phyloP scores from a whole-genome alignment of 140 eudicot species.

The Senecio squalidus region DNA sequence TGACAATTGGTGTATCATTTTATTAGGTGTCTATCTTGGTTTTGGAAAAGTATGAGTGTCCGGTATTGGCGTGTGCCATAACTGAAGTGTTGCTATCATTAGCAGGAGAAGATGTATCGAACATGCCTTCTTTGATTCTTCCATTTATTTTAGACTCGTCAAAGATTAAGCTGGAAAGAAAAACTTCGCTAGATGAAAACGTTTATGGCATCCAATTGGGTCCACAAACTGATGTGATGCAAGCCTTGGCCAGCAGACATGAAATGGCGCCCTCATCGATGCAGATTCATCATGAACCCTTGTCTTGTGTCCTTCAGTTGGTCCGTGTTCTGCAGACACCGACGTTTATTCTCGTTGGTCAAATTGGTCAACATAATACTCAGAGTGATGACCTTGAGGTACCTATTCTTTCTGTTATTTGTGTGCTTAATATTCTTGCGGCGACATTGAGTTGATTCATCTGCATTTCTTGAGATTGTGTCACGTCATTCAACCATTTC shows the following conservation, averaged over 20 bases:
- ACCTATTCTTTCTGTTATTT: not conserved
- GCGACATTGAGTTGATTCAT: too few relatives aligned
- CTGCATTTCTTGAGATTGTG: too few relatives aligned
- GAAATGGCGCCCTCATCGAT: conserved; percentile 45
- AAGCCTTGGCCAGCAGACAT: conserved; percentile 37
- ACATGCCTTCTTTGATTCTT: conserved; percentile 47
- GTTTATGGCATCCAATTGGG: conserved; percentile 61
- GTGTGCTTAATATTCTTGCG: not conserved
- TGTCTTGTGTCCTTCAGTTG: conserved; percentile 60
- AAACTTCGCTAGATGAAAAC: conserved; percentile 12
- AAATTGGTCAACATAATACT: conserved; percentile 27
- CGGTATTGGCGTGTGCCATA: conserved; percentile 73
- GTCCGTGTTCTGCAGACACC: conserved; percentile 48
- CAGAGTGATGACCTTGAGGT: conserved; percentile 59
- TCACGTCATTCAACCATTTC: too few relatives aligned
- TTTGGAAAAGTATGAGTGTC: conserved; percentile 54
- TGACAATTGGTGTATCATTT: not conserved
- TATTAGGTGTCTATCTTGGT: conserved; percentile 65
- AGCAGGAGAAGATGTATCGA: conserved; percentile 36
- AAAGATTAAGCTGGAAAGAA: conserved; percentile 56
- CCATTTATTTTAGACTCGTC: conserved; percentile 58
- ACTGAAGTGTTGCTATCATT: conserved; percentile 57
- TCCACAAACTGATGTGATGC: conserved; percentile 39
- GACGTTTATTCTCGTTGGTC: conserved; percentile 54
- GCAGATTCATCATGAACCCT: conserved; percentile 58